Conservation (phyloP, 2,329 filamentous ascomycete species). For the Stagonosporopsis tanaceti region DNA sequence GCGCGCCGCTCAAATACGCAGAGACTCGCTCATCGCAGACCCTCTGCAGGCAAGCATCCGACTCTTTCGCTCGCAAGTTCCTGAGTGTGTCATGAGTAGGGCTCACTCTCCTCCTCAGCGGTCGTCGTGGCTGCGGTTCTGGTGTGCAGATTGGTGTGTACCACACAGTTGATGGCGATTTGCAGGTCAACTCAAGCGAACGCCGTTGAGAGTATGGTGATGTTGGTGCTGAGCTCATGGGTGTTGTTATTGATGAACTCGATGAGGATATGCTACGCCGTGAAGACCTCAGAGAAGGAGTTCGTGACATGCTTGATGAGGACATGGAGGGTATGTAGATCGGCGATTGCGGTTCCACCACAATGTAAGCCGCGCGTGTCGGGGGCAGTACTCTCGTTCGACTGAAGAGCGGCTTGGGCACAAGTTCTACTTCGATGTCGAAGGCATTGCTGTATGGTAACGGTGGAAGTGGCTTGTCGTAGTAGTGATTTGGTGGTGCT, state of each 20-base stretch:
- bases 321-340: slow-evolving; percentile 22
- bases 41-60: slow-evolving; percentile 44
- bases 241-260: slow-evolving; percentile 5
- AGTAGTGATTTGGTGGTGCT: slow-evolving; percentile 13
- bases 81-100: slow-evolving; percentile 38
- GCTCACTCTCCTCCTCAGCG: slow-evolving; percentile 23
- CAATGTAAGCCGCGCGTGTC: slow-evolving; percentile 28
- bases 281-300: slow-evolving; percentile 13
- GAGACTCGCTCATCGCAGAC: slow-evolving; percentile 42
- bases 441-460: slow-evolving; percentile 11
- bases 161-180: slow-evolving; percentile 12
- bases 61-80: slow-evolving; percentile 44
- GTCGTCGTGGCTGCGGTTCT: slow-evolving; percentile 19
- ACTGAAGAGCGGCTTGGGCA: slow-evolving; percentile 41
- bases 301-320: slow-evolving; percentile 2
- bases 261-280: slow-evolving; percentile 13
- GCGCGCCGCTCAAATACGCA: slow-evolving; percentile 39
- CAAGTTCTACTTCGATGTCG: slow-evolving; percentile 26
- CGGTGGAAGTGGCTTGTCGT: slow-evolving; percentile 25
- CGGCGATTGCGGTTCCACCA: slow-evolving; percentile 30
- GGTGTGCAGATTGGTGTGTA: slow-evolving; percentile 18
- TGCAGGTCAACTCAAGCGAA: slow-evolving; percentile 13
- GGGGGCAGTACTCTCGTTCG: slow-evolving; percentile 28
- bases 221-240: slow-evolving; percentile 13
- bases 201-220: slow-evolving; percentile 10